Base-by-base conservation (phyloP, 768 basidiomycete genomes). In the Xerocomus brunneocitrinus region DNA sequence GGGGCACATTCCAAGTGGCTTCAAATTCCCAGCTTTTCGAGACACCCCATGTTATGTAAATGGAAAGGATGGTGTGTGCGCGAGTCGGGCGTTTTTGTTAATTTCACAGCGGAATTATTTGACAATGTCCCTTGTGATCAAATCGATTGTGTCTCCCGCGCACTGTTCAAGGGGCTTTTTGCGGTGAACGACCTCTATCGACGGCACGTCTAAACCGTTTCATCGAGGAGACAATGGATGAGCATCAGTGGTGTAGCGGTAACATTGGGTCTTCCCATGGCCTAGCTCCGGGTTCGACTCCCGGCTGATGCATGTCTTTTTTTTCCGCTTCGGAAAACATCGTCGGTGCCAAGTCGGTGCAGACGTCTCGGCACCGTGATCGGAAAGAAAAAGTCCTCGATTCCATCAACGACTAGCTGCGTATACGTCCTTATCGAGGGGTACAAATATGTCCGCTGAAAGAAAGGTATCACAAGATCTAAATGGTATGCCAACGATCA, bases 221-320 rank as follows among this genome's bases (percentile, higher is more conserved):
- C 19, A 19, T 19, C 19, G 19, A 19, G 19, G 19, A 19, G 19
- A 19, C 19, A 19, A 19, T 19, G 19, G 19, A 19, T 19, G 19
- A 19, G 19, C 19, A 19, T 71, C 59, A 68, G 67, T 86, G 82
- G 84, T 85, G 84, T 86, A 86, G 73, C 79, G 84, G 85, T 86
- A 86, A 87, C 85, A 86, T 87, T 84, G 83, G 81, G 83, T 85
- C 84, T 87, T 87, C 85, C 85, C 85, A 87, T 78, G 38, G 40
- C 40, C 22, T 25, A 40, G 39, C 39, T 40, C 22, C 40, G 13
- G 22, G 40, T 24, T 41, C 78, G 77, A 79, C 73, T 79, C 78
- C 40, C 22, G 24, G 40, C 22, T 24, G 13, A 41, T 12, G 40
- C 40, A 41, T 41, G 2, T 9, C 7, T 36, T 9, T 22, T 39